Evolutionary conservation across 2,329 filamentous ascomycete genomes (phyloP).

Genomic region (Aspergillus oerlinghausenensis): DNA sequence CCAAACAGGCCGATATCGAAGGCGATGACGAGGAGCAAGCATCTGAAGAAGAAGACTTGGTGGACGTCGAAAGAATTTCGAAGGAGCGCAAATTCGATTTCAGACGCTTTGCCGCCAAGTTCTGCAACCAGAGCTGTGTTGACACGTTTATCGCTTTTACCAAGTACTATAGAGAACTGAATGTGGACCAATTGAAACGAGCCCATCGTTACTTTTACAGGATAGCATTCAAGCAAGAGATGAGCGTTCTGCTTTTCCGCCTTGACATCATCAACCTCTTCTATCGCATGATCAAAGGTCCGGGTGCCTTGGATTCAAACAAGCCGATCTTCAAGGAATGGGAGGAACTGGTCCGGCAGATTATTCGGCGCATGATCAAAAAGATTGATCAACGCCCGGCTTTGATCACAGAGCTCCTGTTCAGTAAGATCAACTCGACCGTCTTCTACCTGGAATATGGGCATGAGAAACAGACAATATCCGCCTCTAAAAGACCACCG

Average conservation of each 20-base stretch:
- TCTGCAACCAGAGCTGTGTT: slow-evolving; percentile 77
- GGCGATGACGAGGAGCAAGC: slow-evolving; percentile 49
- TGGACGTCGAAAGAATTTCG: slow-evolving; percentile 63
- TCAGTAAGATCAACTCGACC: slow-evolving; percentile 82
- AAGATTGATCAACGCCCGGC: slow-evolving; percentile 83
- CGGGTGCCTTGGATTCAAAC: slow-evolving; percentile 65
- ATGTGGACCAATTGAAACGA: slow-evolving; percentile 76
- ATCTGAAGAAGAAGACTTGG: slow-evolving; percentile 71
- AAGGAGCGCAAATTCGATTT: slow-evolving; percentile 95
- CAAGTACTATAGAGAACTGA: slow-evolving; percentile 74
- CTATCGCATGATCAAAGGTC: slow-evolving; percentile 87
- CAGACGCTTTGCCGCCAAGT: slow-evolving; percentile 71
- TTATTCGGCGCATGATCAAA: slow-evolving; percentile 74
- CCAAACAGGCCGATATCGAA: slow-evolving; percentile 36
- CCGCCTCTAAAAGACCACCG: slow-evolving; percentile 62
- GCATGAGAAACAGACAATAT: slow-evolving; percentile 71
- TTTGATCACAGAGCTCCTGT: slow-evolving; percentile 84
- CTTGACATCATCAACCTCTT: slow-evolving; percentile 87
- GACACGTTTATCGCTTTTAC: slow-evolving; percentile 83
- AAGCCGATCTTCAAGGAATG: slow-evolving; percentile 75
- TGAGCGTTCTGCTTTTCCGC: slow-evolving; percentile 81
- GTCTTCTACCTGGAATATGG: slow-evolving; percentile 88
- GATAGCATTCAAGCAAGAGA: slow-evolving; percentile 89
- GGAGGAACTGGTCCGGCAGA: slow-evolving; percentile 81
- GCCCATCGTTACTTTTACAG: slow-evolving; percentile 92